A percentile compares a stretch with the other conserved stretches of the same genome.
Conservation (phyloP, 2,329 filamentous ascomycete genomes). For the Ophiognomonia clavigignenti-juglandacearum region DNA sequence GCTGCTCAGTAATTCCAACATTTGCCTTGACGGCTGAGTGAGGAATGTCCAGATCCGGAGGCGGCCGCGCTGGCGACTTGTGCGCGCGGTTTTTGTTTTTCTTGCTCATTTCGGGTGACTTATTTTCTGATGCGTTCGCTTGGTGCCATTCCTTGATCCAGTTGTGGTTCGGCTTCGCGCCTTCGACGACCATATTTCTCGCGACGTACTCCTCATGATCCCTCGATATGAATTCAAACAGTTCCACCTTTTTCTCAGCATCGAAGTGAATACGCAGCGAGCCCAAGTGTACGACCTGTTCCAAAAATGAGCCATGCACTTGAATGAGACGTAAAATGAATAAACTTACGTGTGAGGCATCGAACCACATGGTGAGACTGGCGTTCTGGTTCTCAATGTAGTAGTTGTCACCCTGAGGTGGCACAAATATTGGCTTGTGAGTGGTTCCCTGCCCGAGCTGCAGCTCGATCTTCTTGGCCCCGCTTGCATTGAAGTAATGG, state of each 20-base stretch:
- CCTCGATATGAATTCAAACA: constrained; percentile 74
- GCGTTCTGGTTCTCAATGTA: constrained; percentile 72
- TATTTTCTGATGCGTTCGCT: constrained; percentile 52
- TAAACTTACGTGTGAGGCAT: constrained; percentile 71
- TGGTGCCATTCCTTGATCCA: constrained; percentile 64
- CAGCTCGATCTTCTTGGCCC: constrained; percentile 80
- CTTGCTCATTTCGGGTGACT: constrained; percentile 65
- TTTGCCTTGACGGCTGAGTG: constrained; percentile 50
- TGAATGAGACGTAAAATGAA: background rate
- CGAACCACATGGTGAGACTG: constrained; percentile 85
- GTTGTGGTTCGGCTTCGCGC: constrained; percentile 55
- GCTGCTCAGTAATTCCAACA: constrained; percentile 55
- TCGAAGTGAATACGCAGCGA: constrained; percentile 77
- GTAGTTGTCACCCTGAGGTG: constrained; percentile 48
- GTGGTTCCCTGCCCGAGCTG: constrained; percentile 64
- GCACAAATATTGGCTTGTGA: constrained; percentile 52
- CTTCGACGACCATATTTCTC: constrained; percentile 57
- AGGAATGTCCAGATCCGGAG: constrained; percentile 58
- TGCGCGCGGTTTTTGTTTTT: constrained; percentile 55
- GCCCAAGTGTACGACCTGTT: constrained; percentile 40
- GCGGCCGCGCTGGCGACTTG: constrained; percentile 55
- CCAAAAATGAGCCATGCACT: background rate
- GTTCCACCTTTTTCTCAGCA: constrained; percentile 71
- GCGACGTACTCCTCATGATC: constrained; percentile 81
- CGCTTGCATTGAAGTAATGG: constrained; percentile 85